Evolutionary conservation across 306 rosid species (phyloP), one percentile per base, ranked within the genome.

Genomic region (Cicer chorassanicum): DNA sequence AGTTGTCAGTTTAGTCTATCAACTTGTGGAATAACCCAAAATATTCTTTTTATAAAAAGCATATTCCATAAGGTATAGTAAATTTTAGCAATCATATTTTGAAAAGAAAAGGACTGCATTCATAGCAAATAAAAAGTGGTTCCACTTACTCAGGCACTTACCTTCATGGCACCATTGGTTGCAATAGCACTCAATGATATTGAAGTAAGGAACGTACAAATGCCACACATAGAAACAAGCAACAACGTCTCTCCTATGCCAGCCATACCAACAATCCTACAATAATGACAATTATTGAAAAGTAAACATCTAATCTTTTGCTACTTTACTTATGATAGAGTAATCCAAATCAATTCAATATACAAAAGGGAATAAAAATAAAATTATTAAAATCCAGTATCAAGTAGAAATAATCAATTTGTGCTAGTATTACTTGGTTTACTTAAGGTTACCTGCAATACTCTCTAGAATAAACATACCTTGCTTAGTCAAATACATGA

Each of bases 101-200:
- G 8, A 65, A 60, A 61, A 51, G n/a, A 44, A 21, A 81, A 64
- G 11, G 16, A 18, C 40, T 41, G 41, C 13, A 63, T 54, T 68
- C 71, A 54, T 61, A 29, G 41, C 46, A 62, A 53, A 77, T 53
- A 54, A 59, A 49, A 45, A 43, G 16, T 16, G 61, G 57, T 45
- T 68, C 44, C 60, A 76, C 79, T 62, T 66, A 56, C 55, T 68
- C 49, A 61, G 18, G 72, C 6, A 74, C 75, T 61, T 87, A 94
- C 99, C 98, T 94, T 94, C 99, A 94, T 94, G 70, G 99, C 99
- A 81, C 99, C 99, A 82, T 94, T 94, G 66, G 99, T 94, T 77
- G 99, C 99, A 85, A 94, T 94, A 56, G 99, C 99, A 81, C 99
- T 94, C 74, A 94, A 69, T 65, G 99, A 94, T 77, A 94, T 92